These are phyloP conservation scores for cucumber (Cucumis sativus) DNA, from an alignment of 306 rosid species.

Conservation along the genomic window DNA sequence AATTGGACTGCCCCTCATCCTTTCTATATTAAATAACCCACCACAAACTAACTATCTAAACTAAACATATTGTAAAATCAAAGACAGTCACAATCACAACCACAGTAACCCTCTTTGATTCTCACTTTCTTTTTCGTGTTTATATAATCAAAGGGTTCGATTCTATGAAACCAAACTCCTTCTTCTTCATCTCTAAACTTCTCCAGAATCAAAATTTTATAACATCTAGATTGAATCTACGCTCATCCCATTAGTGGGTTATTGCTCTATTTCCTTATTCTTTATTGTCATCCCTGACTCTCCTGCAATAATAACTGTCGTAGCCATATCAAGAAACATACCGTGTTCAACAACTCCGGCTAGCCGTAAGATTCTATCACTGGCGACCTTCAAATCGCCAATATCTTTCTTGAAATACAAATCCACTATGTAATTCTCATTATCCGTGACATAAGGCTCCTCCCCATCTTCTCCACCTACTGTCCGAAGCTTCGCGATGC, in stretches of 20 bases:
- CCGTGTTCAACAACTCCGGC: conserved; percentile 87
- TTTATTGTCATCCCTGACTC: conserved; percentile 62
- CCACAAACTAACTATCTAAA: background rate
- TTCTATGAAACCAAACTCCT: background rate
- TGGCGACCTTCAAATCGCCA: conserved; percentile 69
- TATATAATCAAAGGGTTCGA: background rate
- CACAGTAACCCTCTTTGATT: background rate
- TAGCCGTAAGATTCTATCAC: conserved; percentile 51
- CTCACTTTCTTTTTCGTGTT: background rate
- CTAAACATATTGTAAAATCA: background rate
- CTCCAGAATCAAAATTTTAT: background rate
- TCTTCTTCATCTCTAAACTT: background rate
- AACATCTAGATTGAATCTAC: background rate
- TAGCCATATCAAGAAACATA: conserved; percentile 78
- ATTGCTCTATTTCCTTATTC: conserved; percentile 17
- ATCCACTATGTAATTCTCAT: conserved; percentile 60
- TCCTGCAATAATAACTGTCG: conserved; percentile 77
- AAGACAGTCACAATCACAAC: background rate
- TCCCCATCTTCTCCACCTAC: conserved; percentile 10
- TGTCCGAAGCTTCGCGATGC: conserved; percentile 51
- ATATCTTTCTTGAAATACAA: conserved; percentile 47
- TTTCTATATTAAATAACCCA: background rate
- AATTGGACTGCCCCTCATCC: background rate
- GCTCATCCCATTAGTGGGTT: background rate
- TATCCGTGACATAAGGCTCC: conserved; percentile 57